phyloP scores from a whole-genome alignment of 345 rosid genomes.

The Noccaea bulbosa region DNA sequence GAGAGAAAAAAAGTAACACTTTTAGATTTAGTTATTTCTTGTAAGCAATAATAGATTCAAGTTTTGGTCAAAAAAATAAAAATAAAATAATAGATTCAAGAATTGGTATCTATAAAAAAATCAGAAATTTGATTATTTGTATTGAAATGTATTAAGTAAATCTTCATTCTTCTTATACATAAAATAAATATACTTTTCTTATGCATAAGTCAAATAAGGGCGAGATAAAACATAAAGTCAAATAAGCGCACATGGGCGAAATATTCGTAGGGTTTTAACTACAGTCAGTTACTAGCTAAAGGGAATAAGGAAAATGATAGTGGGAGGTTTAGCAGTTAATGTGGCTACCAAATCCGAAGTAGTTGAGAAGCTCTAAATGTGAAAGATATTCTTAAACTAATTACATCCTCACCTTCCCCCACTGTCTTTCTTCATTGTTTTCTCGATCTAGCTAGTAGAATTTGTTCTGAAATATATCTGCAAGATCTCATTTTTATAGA shows the following conservation, averaged over 20 bases:
- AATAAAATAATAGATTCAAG: neutral
- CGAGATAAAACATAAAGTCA: too few relatives aligned
- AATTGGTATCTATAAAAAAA: neutral
- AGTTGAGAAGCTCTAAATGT: conserved; percentile 35
- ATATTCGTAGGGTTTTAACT: conserved; percentile 5
- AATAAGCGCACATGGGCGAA: neutral
- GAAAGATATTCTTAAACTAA: neutral
- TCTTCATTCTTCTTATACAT: too few relatives aligned
- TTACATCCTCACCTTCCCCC: conserved; percentile 20
- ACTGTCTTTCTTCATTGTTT: conserved; percentile 12
- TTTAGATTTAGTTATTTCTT: neutral
- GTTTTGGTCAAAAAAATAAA: too few relatives aligned
- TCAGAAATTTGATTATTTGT: neutral
- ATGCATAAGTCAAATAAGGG: conserved; percentile 14
- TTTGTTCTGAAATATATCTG: conserved; percentile 18
- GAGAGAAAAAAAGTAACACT: neutral
- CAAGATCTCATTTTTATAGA: neutral
- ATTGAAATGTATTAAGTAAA: neutral
- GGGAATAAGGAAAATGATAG: conserved; percentile 25
- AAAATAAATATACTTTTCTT: too few relatives aligned
- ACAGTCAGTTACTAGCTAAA: neutral
- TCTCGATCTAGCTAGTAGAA: neutral
- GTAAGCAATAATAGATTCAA: neutral
- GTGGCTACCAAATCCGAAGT: conserved; percentile 32
- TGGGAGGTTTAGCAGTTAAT: conserved; percentile 33